These are phyloP conservation scores for Agaricus subrufescens DNA, from an alignment of 768 basidiomycete genomes.

Conservation along the genomic window DNA sequence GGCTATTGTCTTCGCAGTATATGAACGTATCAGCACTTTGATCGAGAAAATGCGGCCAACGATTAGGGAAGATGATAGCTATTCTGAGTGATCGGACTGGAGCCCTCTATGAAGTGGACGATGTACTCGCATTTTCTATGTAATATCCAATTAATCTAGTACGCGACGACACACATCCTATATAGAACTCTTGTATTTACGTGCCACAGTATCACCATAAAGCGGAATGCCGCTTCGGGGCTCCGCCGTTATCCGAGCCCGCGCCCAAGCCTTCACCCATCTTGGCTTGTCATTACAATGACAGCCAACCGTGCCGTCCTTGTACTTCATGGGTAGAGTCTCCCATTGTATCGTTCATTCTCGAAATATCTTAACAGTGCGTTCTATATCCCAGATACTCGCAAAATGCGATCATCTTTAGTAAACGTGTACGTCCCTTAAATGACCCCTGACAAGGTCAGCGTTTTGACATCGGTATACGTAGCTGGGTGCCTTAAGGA, in stretches of 20 bases:
- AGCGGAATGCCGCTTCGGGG: too few species aligned
- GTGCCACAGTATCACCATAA: too few species aligned
- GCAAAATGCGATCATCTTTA: constrained; percentile 68
- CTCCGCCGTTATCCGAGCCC: too few species aligned
- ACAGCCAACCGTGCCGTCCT: constrained; percentile 26
- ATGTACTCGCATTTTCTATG: background rate
- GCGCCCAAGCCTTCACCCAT: background rate
- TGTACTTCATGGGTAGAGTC: constrained; percentile 36
- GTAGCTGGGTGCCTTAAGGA: constrained; percentile 70
- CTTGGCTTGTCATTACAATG: constrained; percentile 12
- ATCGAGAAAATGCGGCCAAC: constrained; percentile 68
- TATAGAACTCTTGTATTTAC: too few species aligned
- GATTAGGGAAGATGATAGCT: constrained; percentile 53
- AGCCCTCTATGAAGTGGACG: background rate
- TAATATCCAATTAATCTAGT: background rate
- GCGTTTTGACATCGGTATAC: background rate
- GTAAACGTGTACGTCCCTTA: constrained; percentile 54
- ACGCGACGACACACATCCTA: too few species aligned
- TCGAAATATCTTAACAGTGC: background rate
- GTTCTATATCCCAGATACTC: constrained; percentile 43
- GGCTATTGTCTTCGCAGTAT: constrained; percentile 96
- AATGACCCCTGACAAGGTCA: background rate
- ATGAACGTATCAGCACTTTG: constrained; percentile 75
- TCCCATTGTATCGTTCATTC: background rate
- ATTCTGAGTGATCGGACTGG: constrained; percentile 17